phyloP scores from a whole-genome alignment of 208 protist species.

The Porcisia deanei region DNA sequence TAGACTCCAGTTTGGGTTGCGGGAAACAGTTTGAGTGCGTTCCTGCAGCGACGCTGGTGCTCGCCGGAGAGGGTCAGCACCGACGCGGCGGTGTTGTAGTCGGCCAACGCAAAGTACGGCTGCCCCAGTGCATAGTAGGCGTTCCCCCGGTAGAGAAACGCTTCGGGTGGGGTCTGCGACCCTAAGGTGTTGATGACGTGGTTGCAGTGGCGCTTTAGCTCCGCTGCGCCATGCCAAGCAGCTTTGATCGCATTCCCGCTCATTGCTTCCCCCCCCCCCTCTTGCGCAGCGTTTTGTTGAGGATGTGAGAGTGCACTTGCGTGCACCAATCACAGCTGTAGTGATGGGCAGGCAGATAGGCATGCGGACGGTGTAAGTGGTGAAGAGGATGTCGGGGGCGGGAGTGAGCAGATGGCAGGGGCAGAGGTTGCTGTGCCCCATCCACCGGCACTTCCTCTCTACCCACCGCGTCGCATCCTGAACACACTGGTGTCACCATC shows the following conservation, averaged over 20 bases:
- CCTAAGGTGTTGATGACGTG: conserved; percentile 82
- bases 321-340: not conserved
- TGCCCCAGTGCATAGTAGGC: conserved; percentile 83
- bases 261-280: not conserved
- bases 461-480: too few relatives aligned
- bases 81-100: conserved; percentile 77
- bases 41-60: conserved; percentile 60
- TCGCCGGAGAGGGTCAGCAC: conserved; percentile 60
- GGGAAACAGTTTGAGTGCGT: conserved; percentile 56
- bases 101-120: conserved; percentile 84
- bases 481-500: too few relatives aligned
- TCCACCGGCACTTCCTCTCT: not conserved
- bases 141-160: conserved; percentile 85
- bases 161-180: conserved; percentile 69
- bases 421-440: not conserved
- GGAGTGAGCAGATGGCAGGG: not conserved
- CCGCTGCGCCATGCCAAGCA: conserved; percentile 40
- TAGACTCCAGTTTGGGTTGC: conserved; percentile 59
- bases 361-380: not conserved
- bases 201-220: conserved; percentile 77
- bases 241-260: conserved; percentile 16
- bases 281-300: not conserved
- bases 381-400: not conserved
- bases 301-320: not conserved
- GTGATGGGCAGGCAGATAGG: not conserved